Base-by-base conservation (phyloP, 208 protist species). In the Phytomonas sp. region DNA sequence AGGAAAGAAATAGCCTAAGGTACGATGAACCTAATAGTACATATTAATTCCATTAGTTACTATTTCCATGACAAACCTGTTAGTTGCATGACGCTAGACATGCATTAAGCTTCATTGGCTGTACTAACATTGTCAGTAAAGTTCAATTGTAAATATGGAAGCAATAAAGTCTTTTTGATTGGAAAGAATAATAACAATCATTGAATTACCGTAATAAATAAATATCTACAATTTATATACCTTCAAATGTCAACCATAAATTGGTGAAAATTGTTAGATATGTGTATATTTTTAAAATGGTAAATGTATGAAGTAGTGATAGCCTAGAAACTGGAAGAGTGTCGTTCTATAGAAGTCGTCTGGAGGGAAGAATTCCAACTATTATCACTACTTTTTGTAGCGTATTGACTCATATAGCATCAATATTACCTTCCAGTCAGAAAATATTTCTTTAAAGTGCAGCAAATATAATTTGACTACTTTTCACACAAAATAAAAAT, bases 1-100 rank as follows among this genome's bases (percentile, higher is more conserved):
- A 30, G n/a, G 33, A 40, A n/a, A 67, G 26, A 74, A 49, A 67
- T 29, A 52, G 19, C 7, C n/a, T 23, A 26, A 37, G 30, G 37
- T 26, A 14, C 29, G 23, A 66, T 10, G 1, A 63, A 66, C 2
- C 37, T 34, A 69, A 33, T 69, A 69, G 14, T 66, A n/a, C 37
- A 63, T 49, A 49, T 12, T 49, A 23, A 10, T 49, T 34, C 11
- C 49, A 31, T 33, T 67, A 67, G 34, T 30, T 63, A 60, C 30
- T 45, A 63, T 61, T 19, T 30, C n/a, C 6, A 8, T 4, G 37
- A 70, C 29, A 70, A 62, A 62, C 26, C 7, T 61, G 3, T 64
- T 64, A 19, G 2, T 16, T 16, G 7, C 14, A 64, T 23, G 60
- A 3, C 14, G 3, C 3, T 42, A 4, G 60, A 4, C 36, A 64